Percentiles rank a stretch among this genome's conserved stretches.
Conservation (phyloP, 2,329 filamentous ascomycete species). For the Penicillium psychrosexuale region DNA sequence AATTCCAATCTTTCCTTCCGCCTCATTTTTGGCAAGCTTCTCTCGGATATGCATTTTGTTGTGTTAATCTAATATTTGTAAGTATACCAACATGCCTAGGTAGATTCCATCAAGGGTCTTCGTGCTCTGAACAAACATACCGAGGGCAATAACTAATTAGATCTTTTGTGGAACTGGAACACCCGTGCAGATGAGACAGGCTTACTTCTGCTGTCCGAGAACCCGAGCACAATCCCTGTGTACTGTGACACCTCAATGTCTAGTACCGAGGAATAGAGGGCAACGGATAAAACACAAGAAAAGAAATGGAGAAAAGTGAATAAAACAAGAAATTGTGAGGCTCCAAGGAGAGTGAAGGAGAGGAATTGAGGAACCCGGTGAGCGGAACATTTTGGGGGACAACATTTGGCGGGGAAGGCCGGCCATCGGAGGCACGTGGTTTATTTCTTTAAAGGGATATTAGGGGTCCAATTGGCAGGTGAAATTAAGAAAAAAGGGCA, state of each 20-base stretch:
- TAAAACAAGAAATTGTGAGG: conserved; percentile 5
- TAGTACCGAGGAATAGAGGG: conserved; percentile 1
- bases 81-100: background rate
- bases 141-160: background rate
- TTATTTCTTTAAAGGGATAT: conserved; percentile 1
- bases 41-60: conserved; percentile 88
- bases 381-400: conserved; percentile 9
- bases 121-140: background rate
- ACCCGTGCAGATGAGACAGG: conserved; percentile 11
- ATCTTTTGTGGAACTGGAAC: conserved; percentile 12
- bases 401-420: conserved; percentile 24
- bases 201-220: conserved; percentile 7
- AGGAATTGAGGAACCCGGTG: conserved; percentile 11
- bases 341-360: conserved; percentile 12
- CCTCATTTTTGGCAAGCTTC: conserved; percentile 79
- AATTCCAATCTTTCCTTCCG: conserved; percentile 78
- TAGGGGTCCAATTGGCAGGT: background rate
- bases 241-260: conserved; percentile 10
- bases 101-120: background rate
- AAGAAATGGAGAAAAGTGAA: background rate
- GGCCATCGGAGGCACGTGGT: conserved; percentile 34
- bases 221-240: conserved; percentile 5
- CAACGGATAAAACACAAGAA: conserved; percentile 1
- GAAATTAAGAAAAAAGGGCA: background rate
- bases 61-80: conserved; percentile 14